Evolutionary conservation across 1,284 basidiomycete genomes (phyloP).

Genomic region (Caloboletus firmus): DNA sequence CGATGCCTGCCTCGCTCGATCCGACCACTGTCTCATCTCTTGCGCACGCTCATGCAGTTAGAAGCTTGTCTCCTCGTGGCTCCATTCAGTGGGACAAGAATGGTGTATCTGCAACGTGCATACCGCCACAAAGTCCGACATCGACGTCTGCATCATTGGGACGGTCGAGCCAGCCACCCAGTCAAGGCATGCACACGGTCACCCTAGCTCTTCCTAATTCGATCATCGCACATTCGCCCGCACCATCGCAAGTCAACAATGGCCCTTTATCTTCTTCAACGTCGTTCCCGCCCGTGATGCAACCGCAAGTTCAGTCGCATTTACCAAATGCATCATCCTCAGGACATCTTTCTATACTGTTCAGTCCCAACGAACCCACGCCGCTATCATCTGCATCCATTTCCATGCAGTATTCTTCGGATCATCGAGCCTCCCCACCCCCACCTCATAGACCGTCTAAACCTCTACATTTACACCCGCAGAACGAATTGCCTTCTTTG

Average conservation of each 20-base stretch:
- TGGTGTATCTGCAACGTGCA: conserved; percentile 7
- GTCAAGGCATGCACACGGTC: not conserved
- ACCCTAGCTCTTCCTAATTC: not conserved
- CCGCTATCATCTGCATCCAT: not conserved
- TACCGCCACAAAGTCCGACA: conserved; percentile 8
- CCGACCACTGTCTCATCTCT: conserved; percentile 38
- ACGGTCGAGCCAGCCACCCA: conserved; percentile 7
- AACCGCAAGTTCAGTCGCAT: conserved; percentile 6
- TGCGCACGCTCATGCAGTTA: conserved; percentile 16
- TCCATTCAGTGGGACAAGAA: conserved; percentile 19
- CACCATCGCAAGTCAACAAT: conserved; percentile 1
- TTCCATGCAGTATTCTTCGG: not conserved
- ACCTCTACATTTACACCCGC: conserved; percentile 31
- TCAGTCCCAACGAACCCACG: conserved; percentile 6
- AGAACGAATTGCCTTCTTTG: conserved; percentile 17
- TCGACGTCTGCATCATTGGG: conserved; percentile 1
- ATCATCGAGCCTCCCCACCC: conserved; percentile 13
- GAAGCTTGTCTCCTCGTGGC: conserved; percentile 21
- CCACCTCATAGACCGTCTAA: conserved; percentile 25
- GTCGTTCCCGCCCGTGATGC: not conserved
- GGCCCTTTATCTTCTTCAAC: conserved; percentile 5
- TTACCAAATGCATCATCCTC: conserved; percentile 28
- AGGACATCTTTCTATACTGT: conserved; percentile 8
- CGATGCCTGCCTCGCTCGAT: conserved; percentile 42
- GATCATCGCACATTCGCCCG: not conserved